These are phyloP conservation scores for Jatropha curcas DNA, from an alignment of 345 rosid genomes.

Conservation along the genomic window DNA sequence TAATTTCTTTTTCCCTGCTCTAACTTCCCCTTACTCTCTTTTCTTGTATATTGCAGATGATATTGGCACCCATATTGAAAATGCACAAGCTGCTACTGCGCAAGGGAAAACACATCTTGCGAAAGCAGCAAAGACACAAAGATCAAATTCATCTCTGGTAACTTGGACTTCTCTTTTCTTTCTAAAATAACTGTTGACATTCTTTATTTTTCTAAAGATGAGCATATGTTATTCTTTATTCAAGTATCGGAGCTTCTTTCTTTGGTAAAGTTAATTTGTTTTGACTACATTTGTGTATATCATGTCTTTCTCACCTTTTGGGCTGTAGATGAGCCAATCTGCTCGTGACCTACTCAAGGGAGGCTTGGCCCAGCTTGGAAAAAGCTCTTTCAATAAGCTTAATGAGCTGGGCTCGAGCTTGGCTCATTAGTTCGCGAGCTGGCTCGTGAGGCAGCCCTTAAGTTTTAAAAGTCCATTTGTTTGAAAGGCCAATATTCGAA, in stretches of 20 bases:
- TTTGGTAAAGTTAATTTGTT: neutral
- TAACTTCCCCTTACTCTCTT: neutral
- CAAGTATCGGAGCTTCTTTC: neutral
- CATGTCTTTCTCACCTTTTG: neutral
- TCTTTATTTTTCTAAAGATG: neutral
- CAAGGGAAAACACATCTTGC: conserved; percentile 76
- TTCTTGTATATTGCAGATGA: conserved; percentile 58
- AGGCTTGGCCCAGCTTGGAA: too few relatives aligned
- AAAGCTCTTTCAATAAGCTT: too few relatives aligned
- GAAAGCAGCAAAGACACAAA: conserved; percentile 80
- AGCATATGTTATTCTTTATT: neutral
- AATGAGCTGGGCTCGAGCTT: too few relatives aligned
- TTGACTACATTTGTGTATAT: neutral
- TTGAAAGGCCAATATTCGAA: too few relatives aligned
- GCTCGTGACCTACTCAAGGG: too few relatives aligned
- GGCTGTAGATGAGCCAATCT: too few relatives aligned
- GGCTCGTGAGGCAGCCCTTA: too few relatives aligned
- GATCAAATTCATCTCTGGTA: conserved; percentile 94
- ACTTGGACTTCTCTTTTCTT: neutral
- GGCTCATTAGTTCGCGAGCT: too few relatives aligned
- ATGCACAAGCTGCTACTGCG: conserved; percentile 67
- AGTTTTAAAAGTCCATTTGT: too few relatives aligned
- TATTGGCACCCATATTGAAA: conserved; percentile 70
- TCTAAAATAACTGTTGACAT: neutral
- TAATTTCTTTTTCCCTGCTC: neutral